These are phyloP conservation scores for Populus tomentosa DNA, from an alignment of 441 rosid species.

Conservation along the genomic window DNA sequence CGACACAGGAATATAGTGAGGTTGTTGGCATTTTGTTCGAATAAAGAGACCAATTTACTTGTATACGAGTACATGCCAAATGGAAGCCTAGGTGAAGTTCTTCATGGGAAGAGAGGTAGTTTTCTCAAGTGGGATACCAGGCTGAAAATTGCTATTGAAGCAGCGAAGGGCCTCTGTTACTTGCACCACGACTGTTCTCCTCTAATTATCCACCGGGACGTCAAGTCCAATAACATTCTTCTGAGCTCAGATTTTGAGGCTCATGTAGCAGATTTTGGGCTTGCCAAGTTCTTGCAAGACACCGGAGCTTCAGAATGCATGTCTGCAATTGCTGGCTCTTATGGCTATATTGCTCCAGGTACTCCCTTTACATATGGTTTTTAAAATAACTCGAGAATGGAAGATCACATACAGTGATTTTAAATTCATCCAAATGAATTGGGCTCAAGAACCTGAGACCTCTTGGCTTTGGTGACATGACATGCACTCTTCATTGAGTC, in stretches of 20 bases:
- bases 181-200: conserved; percentile 78
- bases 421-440: not conserved
- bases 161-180: conserved; percentile 76
- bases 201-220: conserved; percentile 60
- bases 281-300: conserved; percentile 71
- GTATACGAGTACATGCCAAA: conserved; percentile 79
- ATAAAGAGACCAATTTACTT: conserved; percentile 60
- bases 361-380: not conserved
- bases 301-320: conserved; percentile 68
- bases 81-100: conserved; percentile 72
- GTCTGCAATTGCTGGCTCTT: conserved; percentile 84
- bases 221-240: conserved; percentile 78
- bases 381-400: not conserved
- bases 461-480: not conserved
- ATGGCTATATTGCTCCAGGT: conserved; percentile 90
- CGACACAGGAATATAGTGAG: conserved; percentile 73
- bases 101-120: conserved; percentile 71
- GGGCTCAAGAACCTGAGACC: not conserved
- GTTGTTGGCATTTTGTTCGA: conserved; percentile 58
- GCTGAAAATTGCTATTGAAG: conserved; percentile 62
- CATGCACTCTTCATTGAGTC: not conserved
- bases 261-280: conserved; percentile 87
- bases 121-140: conserved; percentile 64
- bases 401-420: not conserved
- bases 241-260: conserved; percentile 73